Percentiles rank a stretch among this genome's conserved stretches.
Evolutionary conservation across 495 filamentous ascomycete genomes (phyloP).

Genomic region (Penicillium crystallinum): DNA sequence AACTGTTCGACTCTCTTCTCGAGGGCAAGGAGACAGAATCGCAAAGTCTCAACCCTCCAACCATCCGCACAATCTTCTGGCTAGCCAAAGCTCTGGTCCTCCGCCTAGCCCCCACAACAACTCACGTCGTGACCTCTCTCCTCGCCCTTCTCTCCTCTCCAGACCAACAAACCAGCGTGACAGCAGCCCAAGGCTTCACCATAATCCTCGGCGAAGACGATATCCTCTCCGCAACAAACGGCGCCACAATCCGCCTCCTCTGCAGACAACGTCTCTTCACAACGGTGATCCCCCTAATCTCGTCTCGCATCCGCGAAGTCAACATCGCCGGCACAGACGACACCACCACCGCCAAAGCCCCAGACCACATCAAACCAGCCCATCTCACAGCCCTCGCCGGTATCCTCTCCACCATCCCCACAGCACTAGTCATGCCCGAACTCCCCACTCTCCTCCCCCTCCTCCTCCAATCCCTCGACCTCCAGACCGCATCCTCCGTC

Average conservation of each 20-base stretch:
- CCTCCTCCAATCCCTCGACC: slow-evolving; percentile 67
- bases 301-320: slow-evolving; percentile 48
- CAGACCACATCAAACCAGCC: slow-evolving; percentile 49
- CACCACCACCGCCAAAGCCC: neutral
- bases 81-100: slow-evolving; percentile 51
- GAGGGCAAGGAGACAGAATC: slow-evolving; percentile 8
- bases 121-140: slow-evolving; percentile 46
- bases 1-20: slow-evolving; percentile 33
- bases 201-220: slow-evolving; percentile 60
- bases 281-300: slow-evolving; percentile 55
- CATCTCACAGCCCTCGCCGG: slow-evolving; percentile 63
- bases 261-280: slow-evolving; percentile 62
- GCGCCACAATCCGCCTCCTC: slow-evolving; percentile 58
- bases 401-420: slow-evolving; percentile 57
- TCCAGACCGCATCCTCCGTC: slow-evolving; percentile 43
- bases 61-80: slow-evolving; percentile 47
- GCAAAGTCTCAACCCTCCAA: slow-evolving; percentile 19
- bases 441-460: slow-evolving; percentile 57
- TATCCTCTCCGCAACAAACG: slow-evolving; percentile 58
- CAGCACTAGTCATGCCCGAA: slow-evolving; percentile 54
- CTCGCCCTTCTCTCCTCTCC: slow-evolving; percentile 51
- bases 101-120: slow-evolving; percentile 42
- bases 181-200: slow-evolving; percentile 54
- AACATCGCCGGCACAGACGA: slow-evolving; percentile 25
- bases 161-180: slow-evolving; percentile 34